Base-by-base conservation (phyloP, 2,329 filamentous ascomycete species). In the Trichoderma atroviride region DNA sequence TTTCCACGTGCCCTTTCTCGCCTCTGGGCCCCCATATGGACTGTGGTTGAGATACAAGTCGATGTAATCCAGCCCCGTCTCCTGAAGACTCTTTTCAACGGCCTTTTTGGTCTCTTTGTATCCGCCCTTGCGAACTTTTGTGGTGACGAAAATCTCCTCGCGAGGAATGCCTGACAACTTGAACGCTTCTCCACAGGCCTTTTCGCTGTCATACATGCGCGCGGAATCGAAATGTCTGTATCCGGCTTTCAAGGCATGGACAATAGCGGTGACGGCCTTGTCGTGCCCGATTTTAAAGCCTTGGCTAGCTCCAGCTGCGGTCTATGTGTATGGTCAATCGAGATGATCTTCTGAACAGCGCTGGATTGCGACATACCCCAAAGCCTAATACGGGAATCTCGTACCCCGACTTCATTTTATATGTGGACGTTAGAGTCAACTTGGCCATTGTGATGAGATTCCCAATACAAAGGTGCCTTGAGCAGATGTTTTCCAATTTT, bases 31-130 rank as follows among this genome's bases (percentile, higher is more conserved):
- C 37, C 83, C 85, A 19, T 57, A 58, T 14, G 90, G 84, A 69
- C 86, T 87, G 77, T 93, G 91, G 66, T 93, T 89, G 69, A 93
- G 79, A 73, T 93, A 90, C 55, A 93, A 76, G 79, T 93, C 91
- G 5, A 92, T 87, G 76, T 92, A 92, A 61, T 89, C 89, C 4
- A 67, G 63, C 59, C 65, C 65, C 0, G 47, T 55, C 40, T 68
- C 65, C 24, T 52, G 37, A 29, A 67, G 63, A 59, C 53, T 67
- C 4, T 29, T 37, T 7, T 67, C 63, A 50, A 67, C 50, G 1
- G 63, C 55, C 16, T 59, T 47, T 22, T 59, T 67, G 13, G 63
- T 67, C 40, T 84, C 81, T 29, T 81, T 76, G 2, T 80, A 80
- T 40, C 84, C 86, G 52, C 92, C 84, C 77, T 88, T 90, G 73